Evolutionary conservation across 2,329 filamentous ascomycete species (phyloP).

Genomic region (Thielaviopsis musarum): DNA sequence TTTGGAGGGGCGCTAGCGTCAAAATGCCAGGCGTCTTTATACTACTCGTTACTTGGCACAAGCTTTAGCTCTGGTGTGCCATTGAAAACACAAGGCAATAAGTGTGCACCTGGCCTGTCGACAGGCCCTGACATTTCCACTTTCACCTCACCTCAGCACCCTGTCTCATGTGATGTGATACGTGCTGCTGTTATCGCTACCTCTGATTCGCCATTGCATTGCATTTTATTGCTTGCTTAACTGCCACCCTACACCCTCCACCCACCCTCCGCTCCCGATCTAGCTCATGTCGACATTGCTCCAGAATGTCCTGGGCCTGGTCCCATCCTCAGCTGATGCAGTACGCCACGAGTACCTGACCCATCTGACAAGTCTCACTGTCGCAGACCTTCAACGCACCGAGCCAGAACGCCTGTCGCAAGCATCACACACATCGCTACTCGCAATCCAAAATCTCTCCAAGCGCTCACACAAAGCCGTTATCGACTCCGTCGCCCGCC

Average conservation of each 20-base stretch:
- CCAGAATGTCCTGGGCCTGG: constrained; percentile 20
- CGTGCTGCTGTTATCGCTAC: background rate
- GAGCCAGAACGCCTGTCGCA: constrained; percentile 73
- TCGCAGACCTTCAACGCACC: constrained; percentile 52
- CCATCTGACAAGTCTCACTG: constrained; percentile 58
- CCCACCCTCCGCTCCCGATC: background rate
- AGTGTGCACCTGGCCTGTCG: background rate
- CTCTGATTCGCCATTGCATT: background rate
- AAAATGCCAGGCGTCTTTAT: background rate
- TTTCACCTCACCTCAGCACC: background rate
- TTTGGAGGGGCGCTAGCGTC: background rate
- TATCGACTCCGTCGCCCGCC: constrained; percentile 62
- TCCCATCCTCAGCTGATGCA: constrained; percentile 25
- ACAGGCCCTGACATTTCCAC: background rate
- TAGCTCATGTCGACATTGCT: constrained; percentile 23
- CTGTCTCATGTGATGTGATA: background rate
- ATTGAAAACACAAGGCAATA: background rate
- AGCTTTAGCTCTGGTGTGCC: background rate
- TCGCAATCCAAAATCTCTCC: constrained; percentile 73
- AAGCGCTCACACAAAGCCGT: constrained; percentile 78
- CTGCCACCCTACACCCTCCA: background rate
- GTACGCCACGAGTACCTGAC: constrained; percentile 55
- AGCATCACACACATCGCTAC: constrained; percentile 59
- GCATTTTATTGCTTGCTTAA: no score
- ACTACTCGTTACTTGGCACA: background rate